These are phyloP conservation scores for Scolecobasidium constrictum DNA, from an alignment of 2,329 filamentous ascomycete species.

Conservation along the genomic window DNA sequence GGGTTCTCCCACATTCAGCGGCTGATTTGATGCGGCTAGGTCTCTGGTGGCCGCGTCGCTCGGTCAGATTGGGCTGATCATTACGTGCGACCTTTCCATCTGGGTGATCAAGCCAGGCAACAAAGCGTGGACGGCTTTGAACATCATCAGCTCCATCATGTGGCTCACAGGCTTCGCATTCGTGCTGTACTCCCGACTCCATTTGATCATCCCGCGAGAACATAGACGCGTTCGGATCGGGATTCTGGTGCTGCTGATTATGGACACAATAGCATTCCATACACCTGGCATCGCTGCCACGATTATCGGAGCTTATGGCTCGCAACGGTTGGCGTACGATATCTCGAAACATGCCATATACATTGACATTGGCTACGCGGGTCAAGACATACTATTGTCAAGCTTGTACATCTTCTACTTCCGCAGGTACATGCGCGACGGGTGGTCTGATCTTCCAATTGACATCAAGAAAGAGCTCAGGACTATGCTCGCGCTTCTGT, in stretches of 20 bases:
- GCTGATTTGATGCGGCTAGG: too few species aligned
- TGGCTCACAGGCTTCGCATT: not conserved
- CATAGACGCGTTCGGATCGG: not conserved
- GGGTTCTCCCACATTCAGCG: too few species aligned
- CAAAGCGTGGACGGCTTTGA: too few species aligned
- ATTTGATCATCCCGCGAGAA: not conserved
- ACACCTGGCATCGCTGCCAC: not conserved
- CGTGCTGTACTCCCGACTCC: slow-evolving; percentile 1
- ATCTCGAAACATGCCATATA: too few species aligned
- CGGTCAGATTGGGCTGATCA: too few species aligned
- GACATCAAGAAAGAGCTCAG: not conserved
- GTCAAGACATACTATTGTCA: not conserved
- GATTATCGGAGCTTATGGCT: not conserved
- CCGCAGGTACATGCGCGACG: not conserved
- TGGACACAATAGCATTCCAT: not conserved
- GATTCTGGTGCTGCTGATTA: not conserved
- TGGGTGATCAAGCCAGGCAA: too few species aligned
- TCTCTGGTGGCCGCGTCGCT: too few species aligned
- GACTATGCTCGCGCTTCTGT: not conserved
- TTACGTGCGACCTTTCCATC: too few species aligned
- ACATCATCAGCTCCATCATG: not conserved
- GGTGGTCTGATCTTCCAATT: too few species aligned
- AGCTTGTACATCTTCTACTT: slow-evolving; percentile 1
- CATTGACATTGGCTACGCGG: not conserved
- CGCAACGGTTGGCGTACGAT: too few species aligned